These are phyloP conservation scores for Coniochaeta sp. DNA, from an alignment of 2,329 filamentous ascomycete species.

Conservation along the genomic window DNA sequence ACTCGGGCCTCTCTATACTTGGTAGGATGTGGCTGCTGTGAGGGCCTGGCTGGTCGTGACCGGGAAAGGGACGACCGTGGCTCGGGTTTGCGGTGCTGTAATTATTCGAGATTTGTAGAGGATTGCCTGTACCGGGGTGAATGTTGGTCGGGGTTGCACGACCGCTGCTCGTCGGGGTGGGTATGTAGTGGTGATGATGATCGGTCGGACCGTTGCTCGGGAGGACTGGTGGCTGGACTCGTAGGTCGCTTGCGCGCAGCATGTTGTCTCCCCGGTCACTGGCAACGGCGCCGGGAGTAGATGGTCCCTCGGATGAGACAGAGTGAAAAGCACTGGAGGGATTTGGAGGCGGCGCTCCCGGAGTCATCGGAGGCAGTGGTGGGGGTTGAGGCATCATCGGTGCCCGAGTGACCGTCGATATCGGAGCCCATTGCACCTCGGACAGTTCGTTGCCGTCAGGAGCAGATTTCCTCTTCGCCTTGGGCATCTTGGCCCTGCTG, in stretches of 20 bases:
- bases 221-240: background rate
- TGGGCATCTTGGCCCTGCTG: too few species aligned
- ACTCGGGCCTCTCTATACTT: background rate
- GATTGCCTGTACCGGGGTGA: too few species aligned
- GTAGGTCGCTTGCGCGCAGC: background rate
- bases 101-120: too few species aligned
- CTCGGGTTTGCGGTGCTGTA: too few species aligned
- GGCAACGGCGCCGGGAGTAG: too few species aligned
- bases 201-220: background rate
- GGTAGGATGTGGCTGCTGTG: background rate
- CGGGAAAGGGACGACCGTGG: too few species aligned
- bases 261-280: background rate
- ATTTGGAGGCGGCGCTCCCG: background rate
- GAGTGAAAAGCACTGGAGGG: background rate
- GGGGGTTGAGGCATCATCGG: background rate
- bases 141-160: too few species aligned
- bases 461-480: too few species aligned
- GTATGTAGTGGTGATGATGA: background rate
- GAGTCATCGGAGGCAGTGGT: background rate
- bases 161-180: background rate
- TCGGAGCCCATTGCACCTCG: background rate
- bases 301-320: background rate
- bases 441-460: too few species aligned
- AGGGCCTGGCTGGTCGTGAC: too few species aligned
- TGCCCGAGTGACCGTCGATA: background rate